Conservation (phyloP, 1,284 basidiomycete species). For the Leccinum solheimii region DNA sequence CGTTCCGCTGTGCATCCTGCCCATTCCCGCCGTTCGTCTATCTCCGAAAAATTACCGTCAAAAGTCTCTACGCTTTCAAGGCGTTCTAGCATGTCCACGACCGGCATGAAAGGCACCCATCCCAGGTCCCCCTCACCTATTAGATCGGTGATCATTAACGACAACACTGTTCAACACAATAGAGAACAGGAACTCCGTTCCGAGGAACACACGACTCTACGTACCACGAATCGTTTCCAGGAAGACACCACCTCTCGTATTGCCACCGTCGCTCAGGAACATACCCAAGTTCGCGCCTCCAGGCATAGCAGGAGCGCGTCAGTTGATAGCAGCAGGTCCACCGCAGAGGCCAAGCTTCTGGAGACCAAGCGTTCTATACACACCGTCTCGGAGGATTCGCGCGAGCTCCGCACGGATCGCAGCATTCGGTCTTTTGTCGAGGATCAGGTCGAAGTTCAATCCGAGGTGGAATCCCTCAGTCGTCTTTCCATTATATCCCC, state of each 20-base stretch:
- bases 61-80: conserved; percentile 19
- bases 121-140: conserved; percentile 12
- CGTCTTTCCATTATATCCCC: conserved; percentile 31
- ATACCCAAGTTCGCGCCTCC: conserved; percentile 10
- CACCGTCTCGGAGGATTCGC: conserved; percentile 31
- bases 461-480: conserved; percentile 27
- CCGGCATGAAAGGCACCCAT: conserved; percentile 2
- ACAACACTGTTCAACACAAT: conserved; percentile 7
- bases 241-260: conserved; percentile 15
- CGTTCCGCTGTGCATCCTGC: conserved; percentile 29
- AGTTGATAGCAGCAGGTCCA: conserved; percentile 17
- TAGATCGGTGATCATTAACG: conserved; percentile 13
- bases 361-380: conserved; percentile 31
- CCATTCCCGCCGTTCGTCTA: conserved; percentile 31
- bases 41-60: conserved; percentile 20
- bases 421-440: conserved; percentile 21
- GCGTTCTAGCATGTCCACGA: conserved; percentile 20
- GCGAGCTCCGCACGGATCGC: conserved; percentile 18
- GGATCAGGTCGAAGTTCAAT: conserved; percentile 6
- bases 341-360: conserved; percentile 17
- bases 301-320: conserved; percentile 15
- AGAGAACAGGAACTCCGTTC: conserved; percentile 16
- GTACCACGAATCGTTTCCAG: conserved; percentile 15
- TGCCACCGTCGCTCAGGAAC: conserved; percentile 17
- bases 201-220: conserved; percentile 23